phyloP scores from a whole-genome alignment of 257 asterid genomes.

The Echites panduratus region DNA sequence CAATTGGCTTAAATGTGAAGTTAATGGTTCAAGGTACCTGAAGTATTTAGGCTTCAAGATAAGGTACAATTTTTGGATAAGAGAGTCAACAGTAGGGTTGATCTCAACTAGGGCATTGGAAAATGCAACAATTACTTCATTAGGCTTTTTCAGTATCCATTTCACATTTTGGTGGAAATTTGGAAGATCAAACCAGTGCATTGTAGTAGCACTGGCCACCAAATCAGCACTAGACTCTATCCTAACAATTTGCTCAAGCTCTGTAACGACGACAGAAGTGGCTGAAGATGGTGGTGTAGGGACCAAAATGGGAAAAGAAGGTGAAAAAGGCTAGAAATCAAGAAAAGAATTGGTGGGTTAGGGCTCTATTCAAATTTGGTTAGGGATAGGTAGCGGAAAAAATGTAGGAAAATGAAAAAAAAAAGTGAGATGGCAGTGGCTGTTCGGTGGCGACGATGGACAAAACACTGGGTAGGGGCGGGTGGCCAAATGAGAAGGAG shows the following conservation, averaged over 20 bases:
- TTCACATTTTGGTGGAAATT: slow-evolving; percentile 52
- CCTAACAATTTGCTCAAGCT: slow-evolving; percentile 39
- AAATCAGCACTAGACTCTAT: slow-evolving; percentile 42
- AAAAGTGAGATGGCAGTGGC: too few relatives aligned
- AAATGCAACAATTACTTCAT: slow-evolving; percentile 76
- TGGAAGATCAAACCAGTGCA: slow-evolving; percentile 80
- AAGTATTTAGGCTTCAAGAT: slow-evolving; percentile 30
- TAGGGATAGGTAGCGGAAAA: too few relatives aligned
- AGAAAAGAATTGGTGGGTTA: too few relatives aligned
- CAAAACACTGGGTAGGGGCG: too few relatives aligned
- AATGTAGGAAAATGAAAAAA: too few relatives aligned
- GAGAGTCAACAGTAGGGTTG: slow-evolving; percentile 32
- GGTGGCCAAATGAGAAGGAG: too few relatives aligned
- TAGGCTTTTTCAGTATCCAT: slow-evolving; percentile 55
- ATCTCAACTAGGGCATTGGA: slow-evolving; percentile 51
- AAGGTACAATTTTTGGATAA: slow-evolving; percentile 24
- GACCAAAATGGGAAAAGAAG: too few relatives aligned
- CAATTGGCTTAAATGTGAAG: slow-evolving; percentile 62
- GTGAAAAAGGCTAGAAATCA: too few relatives aligned
- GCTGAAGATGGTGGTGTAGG: too few relatives aligned
- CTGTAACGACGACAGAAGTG: too few relatives aligned
- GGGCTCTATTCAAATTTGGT: too few relatives aligned
- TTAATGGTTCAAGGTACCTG: slow-evolving; percentile 43
- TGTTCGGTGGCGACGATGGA: too few relatives aligned
- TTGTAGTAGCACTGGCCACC: slow-evolving; percentile 55